Percentiles rank a stretch among this genome's conserved stretches.
These are phyloP conservation scores for Choricystis sp. DNA, from an alignment of 139 green algal species.

Conservation along the genomic window DNA sequence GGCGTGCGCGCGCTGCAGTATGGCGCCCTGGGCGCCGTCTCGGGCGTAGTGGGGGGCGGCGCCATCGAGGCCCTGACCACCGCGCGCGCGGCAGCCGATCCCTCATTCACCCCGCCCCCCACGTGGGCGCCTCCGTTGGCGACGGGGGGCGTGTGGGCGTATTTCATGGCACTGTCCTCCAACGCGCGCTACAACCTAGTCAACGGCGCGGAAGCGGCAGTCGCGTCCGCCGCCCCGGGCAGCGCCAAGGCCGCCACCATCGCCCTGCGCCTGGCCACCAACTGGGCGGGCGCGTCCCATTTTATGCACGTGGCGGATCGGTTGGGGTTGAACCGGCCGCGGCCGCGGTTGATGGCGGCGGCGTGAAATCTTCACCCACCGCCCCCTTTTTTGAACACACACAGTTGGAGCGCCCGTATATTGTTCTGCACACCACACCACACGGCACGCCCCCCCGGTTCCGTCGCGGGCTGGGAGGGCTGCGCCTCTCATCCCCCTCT, in stretches of 20 bases:
- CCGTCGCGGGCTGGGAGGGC: no score
- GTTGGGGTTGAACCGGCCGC: slow-evolving; percentile 5
- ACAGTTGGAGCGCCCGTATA: no score
- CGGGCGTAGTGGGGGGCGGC: slow-evolving; percentile 7
- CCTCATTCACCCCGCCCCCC: slow-evolving; percentile 6
- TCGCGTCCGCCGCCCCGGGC: neutral
- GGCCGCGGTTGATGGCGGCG: neutral
- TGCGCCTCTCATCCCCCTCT: no score
- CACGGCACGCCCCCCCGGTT: no score
- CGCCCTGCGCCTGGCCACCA: slow-evolving; percentile 12
- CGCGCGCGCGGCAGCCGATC: slow-evolving; percentile 4
- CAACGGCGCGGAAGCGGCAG: slow-evolving; percentile 6
- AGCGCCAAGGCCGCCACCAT: slow-evolving; percentile 1
- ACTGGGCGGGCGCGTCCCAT: slow-evolving; percentile 9
- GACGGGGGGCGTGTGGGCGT: slow-evolving; percentile 8
- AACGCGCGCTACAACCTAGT: slow-evolving; percentile 18
- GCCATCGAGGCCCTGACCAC: slow-evolving; percentile 6
- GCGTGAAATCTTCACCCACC: no score
- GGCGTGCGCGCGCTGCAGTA: slow-evolving; percentile 13
- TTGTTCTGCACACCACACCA: no score
- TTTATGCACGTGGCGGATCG: slow-evolving; percentile 4
- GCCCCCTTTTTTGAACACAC: no score
- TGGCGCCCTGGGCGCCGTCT: slow-evolving; percentile 7
- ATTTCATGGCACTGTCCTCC: slow-evolving; percentile 10
- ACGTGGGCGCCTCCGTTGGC: slow-evolving; percentile 9